Evolutionary conservation across 1,284 basidiomycete species (phyloP).

Genomic region (Stygiomarasmius scandens): DNA sequence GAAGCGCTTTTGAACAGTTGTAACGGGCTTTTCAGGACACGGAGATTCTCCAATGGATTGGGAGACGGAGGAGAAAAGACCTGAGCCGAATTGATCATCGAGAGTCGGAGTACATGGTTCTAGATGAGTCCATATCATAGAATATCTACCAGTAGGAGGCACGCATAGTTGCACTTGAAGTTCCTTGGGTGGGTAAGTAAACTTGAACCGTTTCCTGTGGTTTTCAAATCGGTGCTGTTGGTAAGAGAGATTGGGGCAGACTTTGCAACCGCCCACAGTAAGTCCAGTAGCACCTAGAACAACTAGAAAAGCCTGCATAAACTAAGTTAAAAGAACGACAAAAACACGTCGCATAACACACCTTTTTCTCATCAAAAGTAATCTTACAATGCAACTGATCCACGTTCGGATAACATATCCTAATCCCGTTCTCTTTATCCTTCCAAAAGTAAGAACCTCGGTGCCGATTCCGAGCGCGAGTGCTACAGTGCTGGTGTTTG

Average conservation of each 20-base stretch:
- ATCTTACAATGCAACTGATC: slow-evolving; percentile 66
- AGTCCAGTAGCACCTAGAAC: slow-evolving; percentile 61
- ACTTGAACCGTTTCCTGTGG: slow-evolving; percentile 65
- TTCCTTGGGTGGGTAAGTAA: slow-evolving; percentile 72
- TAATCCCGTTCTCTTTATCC: slow-evolving; percentile 63
- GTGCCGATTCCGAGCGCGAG: slow-evolving; percentile 74
- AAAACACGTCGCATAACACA: slow-evolving; percentile 28
- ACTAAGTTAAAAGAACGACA: not conserved
- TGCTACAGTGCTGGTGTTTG: slow-evolving; percentile 47
- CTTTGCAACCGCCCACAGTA: slow-evolving; percentile 61
- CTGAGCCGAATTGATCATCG: slow-evolving; percentile 72
- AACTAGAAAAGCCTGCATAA: slow-evolving; percentile 60
- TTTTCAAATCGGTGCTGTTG: slow-evolving; percentile 72
- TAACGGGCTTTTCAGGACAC: slow-evolving; percentile 60
- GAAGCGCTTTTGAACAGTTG: slow-evolving; percentile 39
- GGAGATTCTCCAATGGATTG: slow-evolving; percentile 63
- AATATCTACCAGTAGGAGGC: slow-evolving; percentile 48
- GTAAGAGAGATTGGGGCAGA: slow-evolving; percentile 54
- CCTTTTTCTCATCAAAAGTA: slow-evolving; percentile 66
- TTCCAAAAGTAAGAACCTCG: slow-evolving; percentile 65
- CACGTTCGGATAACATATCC: slow-evolving; percentile 68
- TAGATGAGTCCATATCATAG: slow-evolving; percentile 17
- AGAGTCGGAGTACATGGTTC: slow-evolving; percentile 55
- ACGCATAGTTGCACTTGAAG: slow-evolving; percentile 52
- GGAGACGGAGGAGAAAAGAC: slow-evolving; percentile 69